Evolutionary conservation across 495 filamentous ascomycete genomes (phyloP), one percentile per base, ranked within the genome.

Genomic region (Neurospora sp.): DNA sequence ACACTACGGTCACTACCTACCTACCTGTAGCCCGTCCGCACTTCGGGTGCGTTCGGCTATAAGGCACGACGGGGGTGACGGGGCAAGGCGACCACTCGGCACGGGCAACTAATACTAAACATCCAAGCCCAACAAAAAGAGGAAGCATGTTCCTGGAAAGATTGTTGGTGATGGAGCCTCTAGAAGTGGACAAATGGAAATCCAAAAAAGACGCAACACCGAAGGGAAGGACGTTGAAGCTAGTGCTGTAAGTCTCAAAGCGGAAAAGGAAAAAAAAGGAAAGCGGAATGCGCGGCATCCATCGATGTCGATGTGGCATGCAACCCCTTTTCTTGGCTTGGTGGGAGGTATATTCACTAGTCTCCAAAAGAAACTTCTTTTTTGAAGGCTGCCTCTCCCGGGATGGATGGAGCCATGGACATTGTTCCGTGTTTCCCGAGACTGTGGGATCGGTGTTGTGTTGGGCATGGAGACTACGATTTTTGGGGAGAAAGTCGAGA

Each of bases 391-490:
- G 53, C 53, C 53, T 65, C 70, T 37, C 53, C 31, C 27, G 53
- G 27, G 27, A 65, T 16, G n/a, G 44, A 48, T 20, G 53, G 48
- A 59, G 48, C 48, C 12, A 31, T 35, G 53, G 18, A 65, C 27
- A 65, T 27, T 35, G 27, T 65, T 35, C 53, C 27, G 27, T 31
- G 27, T 31, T 31, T 31, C 27, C 27, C 77, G 69, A 53, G 68
- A 71, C 68, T 45, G 44, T 75, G 74, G 73, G 70, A 77, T 77
- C 72, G 73, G 72, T 69, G 73, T 16, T 3, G 53, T 65, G 53
- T 65, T 65, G 48, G 48, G 48, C 22, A 65, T 35, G 53, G 27
- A 35, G 27, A 35, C 12, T 31, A 27, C 1, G 6, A 31, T 61
- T 61, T 7, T 12, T 31, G 27, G 22, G 53, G 14, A 35, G 7